Evolutionary conservation across 192 early-diverging fungal species (phyloP).

Genomic region (Neocallimastix lanati): DNA sequence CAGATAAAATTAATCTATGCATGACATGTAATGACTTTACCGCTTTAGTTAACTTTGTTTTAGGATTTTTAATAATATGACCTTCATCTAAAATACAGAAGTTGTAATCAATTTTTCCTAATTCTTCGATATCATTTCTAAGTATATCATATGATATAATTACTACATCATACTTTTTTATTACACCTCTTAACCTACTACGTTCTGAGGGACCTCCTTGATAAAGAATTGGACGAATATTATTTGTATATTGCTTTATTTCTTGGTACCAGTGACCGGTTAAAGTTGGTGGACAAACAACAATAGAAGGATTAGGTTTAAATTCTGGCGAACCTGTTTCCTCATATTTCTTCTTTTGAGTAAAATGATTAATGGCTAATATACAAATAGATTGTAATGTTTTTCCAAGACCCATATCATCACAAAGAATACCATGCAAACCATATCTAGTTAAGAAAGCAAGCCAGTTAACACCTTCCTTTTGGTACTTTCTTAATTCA

Average conservation of each 20-base stretch:
- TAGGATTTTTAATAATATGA: conserved; percentile 89
- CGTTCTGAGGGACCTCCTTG: conserved; percentile 65
- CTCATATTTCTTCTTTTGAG: conserved; percentile 35
- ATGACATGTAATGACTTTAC: conserved; percentile 73
- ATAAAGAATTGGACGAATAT: conserved; percentile 66
- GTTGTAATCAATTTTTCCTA: conserved; percentile 59
- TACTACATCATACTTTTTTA: conserved; percentile 49
- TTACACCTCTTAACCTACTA: conserved; percentile 18
- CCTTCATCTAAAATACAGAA: conserved; percentile 97
- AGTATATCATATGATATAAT: conserved; percentile 96
- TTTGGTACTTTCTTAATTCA: conserved; percentile 85
- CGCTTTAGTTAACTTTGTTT: conserved; percentile 83
- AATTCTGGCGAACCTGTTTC: conserved; percentile 36
- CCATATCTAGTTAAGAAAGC: conserved; percentile 93
- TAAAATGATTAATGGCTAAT: conserved; percentile 70
- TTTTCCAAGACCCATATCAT: conserved; percentile 98
- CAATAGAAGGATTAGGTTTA: conserved; percentile 60
- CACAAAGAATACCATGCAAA: conserved; percentile 92
- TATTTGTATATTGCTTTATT: conserved; percentile 58
- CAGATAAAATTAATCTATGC: conserved; percentile 83
- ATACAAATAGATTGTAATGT: conserved; percentile 94
- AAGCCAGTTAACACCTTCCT: conserved; percentile 97
- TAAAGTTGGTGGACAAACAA: conserved; percentile 90
- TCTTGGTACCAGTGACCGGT: conserved; percentile 95
- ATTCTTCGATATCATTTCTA: conserved; percentile 80